Evolutionary conservation across 805 yeast genomes (phyloP).

Genomic region (Suhomyces kilbournensis): DNA sequence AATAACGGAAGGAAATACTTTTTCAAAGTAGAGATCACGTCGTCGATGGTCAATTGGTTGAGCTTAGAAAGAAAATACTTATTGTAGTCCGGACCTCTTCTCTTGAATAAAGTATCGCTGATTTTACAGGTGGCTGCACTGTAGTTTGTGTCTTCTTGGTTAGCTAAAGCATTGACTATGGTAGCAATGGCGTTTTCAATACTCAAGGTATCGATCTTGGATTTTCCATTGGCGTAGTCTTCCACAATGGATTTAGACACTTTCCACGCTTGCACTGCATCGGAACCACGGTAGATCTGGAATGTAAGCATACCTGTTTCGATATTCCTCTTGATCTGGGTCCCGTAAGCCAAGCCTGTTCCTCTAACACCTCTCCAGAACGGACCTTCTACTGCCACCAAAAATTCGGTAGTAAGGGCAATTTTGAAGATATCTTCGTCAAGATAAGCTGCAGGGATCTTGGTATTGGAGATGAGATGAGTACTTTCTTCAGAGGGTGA

Average conservation of each 20-base stretch:
- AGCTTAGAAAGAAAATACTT: slow-evolving; percentile 51
- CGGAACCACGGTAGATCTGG: slow-evolving; percentile 79
- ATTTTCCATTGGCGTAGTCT: slow-evolving; percentile 54
- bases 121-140: slow-evolving; percentile 67
- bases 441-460: slow-evolving; percentile 50
- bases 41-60: slow-evolving; percentile 50
- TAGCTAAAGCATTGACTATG: slow-evolving; percentile 69
- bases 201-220: slow-evolving; percentile 53
- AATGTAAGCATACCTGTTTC: slow-evolving; percentile 70
- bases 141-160: slow-evolving; percentile 59
- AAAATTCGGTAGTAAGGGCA: slow-evolving; percentile 67
- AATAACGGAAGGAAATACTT: slow-evolving; percentile 68
- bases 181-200: slow-evolving; percentile 75
- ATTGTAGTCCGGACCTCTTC: slow-evolving; percentile 68
- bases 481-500: slow-evolving; percentile 86
- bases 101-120: slow-evolving; percentile 60
- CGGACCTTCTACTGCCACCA: slow-evolving; percentile 92
- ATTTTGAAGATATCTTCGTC: slow-evolving; percentile 63
- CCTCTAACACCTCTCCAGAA: slow-evolving; percentile 97
- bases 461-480: slow-evolving; percentile 57
- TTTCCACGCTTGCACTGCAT: slow-evolving; percentile 60
- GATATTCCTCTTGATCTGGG: slow-evolving; percentile 52
- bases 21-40: slow-evolving; percentile 48
- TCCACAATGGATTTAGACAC: slow-evolving; percentile 65
- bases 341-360: slow-evolving; percentile 91